phyloP scores from a whole-genome alignment of 2,329 filamentous ascomycete species.

The Pseudofabraea citricarpa region DNA sequence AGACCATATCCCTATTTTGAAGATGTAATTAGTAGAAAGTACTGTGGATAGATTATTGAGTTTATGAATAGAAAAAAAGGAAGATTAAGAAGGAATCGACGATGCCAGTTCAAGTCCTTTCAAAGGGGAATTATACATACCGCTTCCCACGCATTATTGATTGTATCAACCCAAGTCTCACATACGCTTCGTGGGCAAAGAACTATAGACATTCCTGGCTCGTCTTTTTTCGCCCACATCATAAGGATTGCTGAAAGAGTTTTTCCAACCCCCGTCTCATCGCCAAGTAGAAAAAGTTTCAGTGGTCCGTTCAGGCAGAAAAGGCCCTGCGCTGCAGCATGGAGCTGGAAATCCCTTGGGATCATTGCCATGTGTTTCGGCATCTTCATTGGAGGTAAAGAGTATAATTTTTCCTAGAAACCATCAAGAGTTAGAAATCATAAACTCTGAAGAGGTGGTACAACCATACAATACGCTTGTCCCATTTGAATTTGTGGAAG shows the following conservation, averaged over 20 bases:
- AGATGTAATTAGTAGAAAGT: too few species aligned
- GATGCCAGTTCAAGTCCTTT: too few species aligned
- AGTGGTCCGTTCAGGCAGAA: slow-evolving; percentile 27
- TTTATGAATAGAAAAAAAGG: too few species aligned
- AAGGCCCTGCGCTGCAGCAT: background rate
- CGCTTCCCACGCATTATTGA: slow-evolving; percentile 3
- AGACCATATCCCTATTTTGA: background rate
- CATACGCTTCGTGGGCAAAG: slow-evolving; percentile 4
- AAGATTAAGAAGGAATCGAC: too few species aligned
- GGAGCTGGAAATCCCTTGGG: background rate
- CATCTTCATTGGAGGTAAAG: background rate
- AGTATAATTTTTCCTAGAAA: background rate
- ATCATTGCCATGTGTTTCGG: background rate
- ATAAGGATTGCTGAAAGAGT: slow-evolving; percentile 40
- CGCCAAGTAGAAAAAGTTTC: slow-evolving; percentile 53
- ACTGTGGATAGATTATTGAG: too few species aligned
- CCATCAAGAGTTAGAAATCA: background rate
- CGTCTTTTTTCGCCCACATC: slow-evolving; percentile 8
- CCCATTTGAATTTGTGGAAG: background rate
- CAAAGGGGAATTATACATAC: too few species aligned
- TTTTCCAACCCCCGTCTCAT: slow-evolving; percentile 60
- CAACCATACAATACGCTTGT: background rate
- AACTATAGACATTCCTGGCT: slow-evolving; percentile 4
- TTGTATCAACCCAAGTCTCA: slow-evolving; percentile 7
- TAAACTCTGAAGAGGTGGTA: background rate